Base-by-base conservation (phyloP, 148 eudicot species). In the Bassia scoparia region DNA sequence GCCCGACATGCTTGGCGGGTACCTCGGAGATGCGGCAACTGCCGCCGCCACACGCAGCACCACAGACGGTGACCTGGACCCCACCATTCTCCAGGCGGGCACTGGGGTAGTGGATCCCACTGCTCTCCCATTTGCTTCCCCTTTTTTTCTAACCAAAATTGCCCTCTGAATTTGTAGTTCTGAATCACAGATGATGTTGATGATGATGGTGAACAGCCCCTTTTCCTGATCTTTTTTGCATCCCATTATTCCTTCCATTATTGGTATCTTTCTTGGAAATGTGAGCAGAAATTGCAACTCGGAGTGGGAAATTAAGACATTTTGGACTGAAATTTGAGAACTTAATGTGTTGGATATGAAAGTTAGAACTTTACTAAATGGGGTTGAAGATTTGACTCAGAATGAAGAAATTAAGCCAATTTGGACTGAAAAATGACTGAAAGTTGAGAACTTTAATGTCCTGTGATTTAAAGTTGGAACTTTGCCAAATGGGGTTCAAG, bases 121-220 rank as follows among this genome's bases (percentile, higher is more conserved):
- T 26, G 81, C 77, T 2, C 74, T 76, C 27, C 83, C 76, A 3
- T 61, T 37, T 26, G 71, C 73, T 26, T 82, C 75, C 23, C 81
- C 80, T 74, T 84, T 75, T 23, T 75, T 89, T 11, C 85, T 88
- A 34, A 81, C 97, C 71, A 89, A 76, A 64, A 91, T 87, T 64
- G 97, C 96, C 59, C 89, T 81, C 91, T 95, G 46, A 88, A 86
- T 63, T 88, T 81, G 85, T 87, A 88, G 68, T 87, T 84, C 30
- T 86, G 93, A 20, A 89, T 33, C 60, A 80, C 74, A 0, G 98
- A 91, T 7, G 98, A 94, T 2, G 93, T 69, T 21, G 98, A 94
- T 2, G 98, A 91, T 0, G 98, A 83, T 31, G 98, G 87, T 7
- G 97, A 91, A 71, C 97, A 87, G 13, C 96, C 91, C 74, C 93